Conservation (phyloP, 2,329 filamentous ascomycete species). For the Septoria petroselini region DNA sequence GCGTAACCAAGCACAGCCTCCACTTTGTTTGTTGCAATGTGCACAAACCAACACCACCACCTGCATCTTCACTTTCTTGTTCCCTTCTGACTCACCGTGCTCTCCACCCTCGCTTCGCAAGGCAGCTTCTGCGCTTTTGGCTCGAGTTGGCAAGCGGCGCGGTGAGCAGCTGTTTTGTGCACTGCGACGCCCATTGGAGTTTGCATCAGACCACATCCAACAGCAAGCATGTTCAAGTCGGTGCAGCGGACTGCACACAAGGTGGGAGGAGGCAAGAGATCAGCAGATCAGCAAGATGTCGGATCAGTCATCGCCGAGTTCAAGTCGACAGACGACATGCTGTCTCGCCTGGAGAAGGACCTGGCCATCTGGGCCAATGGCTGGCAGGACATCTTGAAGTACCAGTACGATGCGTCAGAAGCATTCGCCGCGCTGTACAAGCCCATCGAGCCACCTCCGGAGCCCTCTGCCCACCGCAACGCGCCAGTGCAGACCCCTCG, state of each 20-base stretch:
- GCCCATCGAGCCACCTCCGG: slow-evolving; percentile 66
- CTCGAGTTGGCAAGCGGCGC: too few relatives aligned
- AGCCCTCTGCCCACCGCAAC: slow-evolving; percentile 50
- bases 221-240: slow-evolving; percentile 35
- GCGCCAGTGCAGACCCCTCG: slow-evolving; percentile 59
- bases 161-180: not conserved
- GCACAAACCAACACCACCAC: too few relatives aligned
- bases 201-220: not conserved
- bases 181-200: not conserved
- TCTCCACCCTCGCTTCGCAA: not conserved
- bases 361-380: slow-evolving; percentile 73
- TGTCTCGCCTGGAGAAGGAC: slow-evolving; percentile 64
- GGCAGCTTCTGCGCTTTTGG: too few relatives aligned
- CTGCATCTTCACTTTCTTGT: slow-evolving; percentile 1
- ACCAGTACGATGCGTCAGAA: slow-evolving; percentile 64
- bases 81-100: not conserved
- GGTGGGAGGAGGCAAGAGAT: slow-evolving; percentile 61
- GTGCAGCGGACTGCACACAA: slow-evolving; percentile 72
- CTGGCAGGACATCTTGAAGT: slow-evolving; percentile 69
- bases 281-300: slow-evolving; percentile 73
- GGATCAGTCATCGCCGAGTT: slow-evolving; percentile 74
- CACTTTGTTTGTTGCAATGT: slow-evolving; percentile 3
- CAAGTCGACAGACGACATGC: slow-evolving; percentile 71
- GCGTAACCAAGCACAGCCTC: slow-evolving; percentile 2
- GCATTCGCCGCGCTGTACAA: slow-evolving; percentile 73